phyloP scores from a whole-genome alignment of 179 eudicot genomes.

The Beta corolliflora region DNA sequence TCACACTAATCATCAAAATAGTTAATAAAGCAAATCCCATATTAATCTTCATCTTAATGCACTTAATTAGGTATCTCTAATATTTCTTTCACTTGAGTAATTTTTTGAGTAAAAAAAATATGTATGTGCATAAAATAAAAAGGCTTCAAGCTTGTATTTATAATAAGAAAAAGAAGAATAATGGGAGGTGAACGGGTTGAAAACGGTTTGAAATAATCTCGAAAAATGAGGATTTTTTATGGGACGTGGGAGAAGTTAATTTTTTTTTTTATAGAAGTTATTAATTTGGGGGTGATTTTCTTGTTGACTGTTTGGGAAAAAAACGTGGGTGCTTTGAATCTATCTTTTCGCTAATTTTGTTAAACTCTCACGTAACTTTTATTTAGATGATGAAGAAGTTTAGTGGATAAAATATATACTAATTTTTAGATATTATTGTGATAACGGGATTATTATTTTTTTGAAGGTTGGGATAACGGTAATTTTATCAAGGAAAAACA shows the following conservation, averaged over 20 bases:
- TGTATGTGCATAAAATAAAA: background rate
- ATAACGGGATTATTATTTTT: no score
- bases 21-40: background rate
- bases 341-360: background rate
- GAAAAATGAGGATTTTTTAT: slow-evolving; percentile 10
- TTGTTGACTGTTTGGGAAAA: slow-evolving; percentile 21
- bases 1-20: background rate
- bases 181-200: background rate
- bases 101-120: no score
- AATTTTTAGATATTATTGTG: no score
- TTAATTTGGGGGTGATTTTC: background rate
- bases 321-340: slow-evolving; percentile 18
- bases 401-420: no score
- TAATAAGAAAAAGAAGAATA: background rate
- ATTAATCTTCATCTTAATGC: background rate
- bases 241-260: slow-evolving; percentile 31
- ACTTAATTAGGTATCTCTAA: background rate
- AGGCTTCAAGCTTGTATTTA: background rate
- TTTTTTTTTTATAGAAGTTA: no score
- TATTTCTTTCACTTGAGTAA: background rate
- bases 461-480: no score
- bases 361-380: no score
- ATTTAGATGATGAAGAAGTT: no score
- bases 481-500: no score
- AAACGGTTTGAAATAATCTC: slow-evolving; percentile 16